These are phyloP conservation scores for Aureobasidium subglaciale DNA, from an alignment of 2,329 filamentous ascomycete genomes.

Conservation along the genomic window DNA sequence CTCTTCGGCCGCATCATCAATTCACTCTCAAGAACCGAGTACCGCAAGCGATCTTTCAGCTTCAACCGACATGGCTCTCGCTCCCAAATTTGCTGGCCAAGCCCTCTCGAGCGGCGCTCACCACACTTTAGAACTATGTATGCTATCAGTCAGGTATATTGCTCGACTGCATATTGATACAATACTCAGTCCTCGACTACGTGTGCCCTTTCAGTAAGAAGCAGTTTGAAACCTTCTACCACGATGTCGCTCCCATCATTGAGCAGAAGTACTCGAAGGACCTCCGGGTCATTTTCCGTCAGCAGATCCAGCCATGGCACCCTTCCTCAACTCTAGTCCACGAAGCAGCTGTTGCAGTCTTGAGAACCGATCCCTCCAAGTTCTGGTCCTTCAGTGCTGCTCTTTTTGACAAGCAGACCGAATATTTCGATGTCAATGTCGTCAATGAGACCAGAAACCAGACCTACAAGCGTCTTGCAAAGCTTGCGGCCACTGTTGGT, in stretches of 20 bases:
- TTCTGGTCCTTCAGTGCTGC: conserved; percentile 75
- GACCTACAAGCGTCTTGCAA: conserved; percentile 73
- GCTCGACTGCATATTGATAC: neutral
- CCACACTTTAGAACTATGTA: conserved; percentile 50
- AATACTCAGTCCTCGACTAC: conserved; percentile 66
- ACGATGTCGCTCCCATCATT: conserved; percentile 57
- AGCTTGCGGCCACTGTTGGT: conserved; percentile 62
- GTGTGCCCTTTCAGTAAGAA: conserved; percentile 66
- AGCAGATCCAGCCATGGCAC: conserved; percentile 93
- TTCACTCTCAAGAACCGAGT: neutral
- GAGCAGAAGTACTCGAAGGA: conserved; percentile 52
- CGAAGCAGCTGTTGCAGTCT: conserved; percentile 77
- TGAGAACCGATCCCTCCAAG: conserved; percentile 58
- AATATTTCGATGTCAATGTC: conserved; percentile 78
- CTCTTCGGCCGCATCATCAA: neutral
- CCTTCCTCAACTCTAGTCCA: conserved; percentile 64
- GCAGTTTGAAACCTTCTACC: conserved; percentile 68
- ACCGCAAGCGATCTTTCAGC: neutral
- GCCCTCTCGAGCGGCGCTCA: conserved; percentile 50
- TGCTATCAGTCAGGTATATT: conserved; percentile 40
- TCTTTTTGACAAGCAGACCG: conserved; percentile 62
- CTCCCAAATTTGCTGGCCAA: conserved; percentile 69
- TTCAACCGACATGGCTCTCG: conserved; percentile 56
- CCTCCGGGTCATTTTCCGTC: conserved; percentile 75
- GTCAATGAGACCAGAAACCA: conserved; percentile 78